Evolutionary conservation across 2,329 filamentous ascomycete species (phyloP).

Genomic region (Diplodia intermedia): DNA sequence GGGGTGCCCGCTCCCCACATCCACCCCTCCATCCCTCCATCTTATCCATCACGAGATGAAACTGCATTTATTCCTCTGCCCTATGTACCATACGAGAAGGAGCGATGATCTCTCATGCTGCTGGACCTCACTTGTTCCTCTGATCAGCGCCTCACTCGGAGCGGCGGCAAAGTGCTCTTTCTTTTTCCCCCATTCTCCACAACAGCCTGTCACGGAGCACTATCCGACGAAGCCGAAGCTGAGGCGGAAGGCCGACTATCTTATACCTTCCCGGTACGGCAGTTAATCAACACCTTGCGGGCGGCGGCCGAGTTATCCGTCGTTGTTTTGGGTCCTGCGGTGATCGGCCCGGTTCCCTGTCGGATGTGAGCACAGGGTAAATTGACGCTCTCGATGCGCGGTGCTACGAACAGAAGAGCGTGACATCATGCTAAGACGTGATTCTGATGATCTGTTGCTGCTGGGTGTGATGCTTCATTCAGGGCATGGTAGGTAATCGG

Average conservation of each 20-base stretch:
- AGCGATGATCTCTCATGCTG: conserved; percentile 19
- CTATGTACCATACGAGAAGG: background rate
- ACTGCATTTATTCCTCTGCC: background rate
- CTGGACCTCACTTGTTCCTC: background rate
- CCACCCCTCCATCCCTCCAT: background rate
- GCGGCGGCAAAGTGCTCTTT: background rate
- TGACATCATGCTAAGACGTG: background rate
- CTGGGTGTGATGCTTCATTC: too few species aligned
- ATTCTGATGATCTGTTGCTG: background rate
- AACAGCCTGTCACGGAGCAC: background rate
- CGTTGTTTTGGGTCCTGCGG: background rate
- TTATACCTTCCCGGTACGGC: background rate
- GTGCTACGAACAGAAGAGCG: background rate
- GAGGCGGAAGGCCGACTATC: background rate
- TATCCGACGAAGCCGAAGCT: background rate
- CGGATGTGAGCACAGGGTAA: background rate
- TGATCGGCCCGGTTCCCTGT: background rate
- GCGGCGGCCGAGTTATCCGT: background rate
- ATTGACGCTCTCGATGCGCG: background rate
- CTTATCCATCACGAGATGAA: conserved; percentile 8
- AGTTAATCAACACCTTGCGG: background rate
- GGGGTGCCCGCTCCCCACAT: background rate
- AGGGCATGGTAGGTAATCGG: too few species aligned
- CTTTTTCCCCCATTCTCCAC: background rate
- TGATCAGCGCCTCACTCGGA: background rate